phyloP scores from a whole-genome alignment of 2,329 filamentous ascomycete genomes.

The Grosmannia huntii region DNA sequence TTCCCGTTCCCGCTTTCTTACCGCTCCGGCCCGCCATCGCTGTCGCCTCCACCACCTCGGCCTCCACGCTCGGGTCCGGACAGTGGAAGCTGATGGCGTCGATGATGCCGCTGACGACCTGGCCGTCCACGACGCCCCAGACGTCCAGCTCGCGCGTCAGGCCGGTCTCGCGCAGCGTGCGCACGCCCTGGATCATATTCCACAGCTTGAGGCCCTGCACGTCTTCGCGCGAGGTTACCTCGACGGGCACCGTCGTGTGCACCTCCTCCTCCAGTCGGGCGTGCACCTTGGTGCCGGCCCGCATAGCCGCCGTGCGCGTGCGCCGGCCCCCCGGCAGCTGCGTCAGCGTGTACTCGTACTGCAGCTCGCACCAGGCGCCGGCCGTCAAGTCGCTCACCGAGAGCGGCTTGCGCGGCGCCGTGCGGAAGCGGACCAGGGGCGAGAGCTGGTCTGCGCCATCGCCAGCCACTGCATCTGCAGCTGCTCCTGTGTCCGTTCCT shows the following conservation, averaged over 20 bases:
- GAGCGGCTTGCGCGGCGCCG: slow-evolving; percentile 62
- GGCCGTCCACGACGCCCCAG: slow-evolving; percentile 64
- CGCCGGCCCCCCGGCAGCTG: slow-evolving; percentile 59
- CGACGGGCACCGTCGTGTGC: slow-evolving; percentile 61
- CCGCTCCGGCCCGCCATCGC: neutral
- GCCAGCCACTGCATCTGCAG: too few relatives aligned
- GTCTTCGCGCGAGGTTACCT: slow-evolving; percentile 65
- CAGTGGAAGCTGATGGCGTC: slow-evolving; percentile 72
- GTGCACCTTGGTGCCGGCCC: slow-evolving; percentile 66
- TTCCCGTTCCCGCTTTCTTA: too few relatives aligned
- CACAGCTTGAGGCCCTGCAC: slow-evolving; percentile 70
- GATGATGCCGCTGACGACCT: slow-evolving; percentile 80
- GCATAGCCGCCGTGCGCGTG: slow-evolving; percentile 70
- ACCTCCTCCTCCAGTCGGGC: slow-evolving; percentile 76
- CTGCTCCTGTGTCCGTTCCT: neutral
- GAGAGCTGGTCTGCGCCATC: slow-evolving; percentile 24
- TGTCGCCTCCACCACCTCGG: slow-evolving; percentile 7
- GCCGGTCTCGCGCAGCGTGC: slow-evolving; percentile 57
- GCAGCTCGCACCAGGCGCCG: slow-evolving; percentile 90
- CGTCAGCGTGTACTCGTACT: slow-evolving; percentile 80
- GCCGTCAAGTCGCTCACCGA: slow-evolving; percentile 81
- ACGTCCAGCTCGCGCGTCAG: slow-evolving; percentile 67
- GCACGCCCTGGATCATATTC: slow-evolving; percentile 81
- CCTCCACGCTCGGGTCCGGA: slow-evolving; percentile 52
- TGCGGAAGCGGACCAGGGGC: slow-evolving; percentile 68